These are phyloP conservation scores for Xylaria sp. DNA, from an alignment of 2,329 filamentous ascomycete genomes.

Conservation along the genomic window DNA sequence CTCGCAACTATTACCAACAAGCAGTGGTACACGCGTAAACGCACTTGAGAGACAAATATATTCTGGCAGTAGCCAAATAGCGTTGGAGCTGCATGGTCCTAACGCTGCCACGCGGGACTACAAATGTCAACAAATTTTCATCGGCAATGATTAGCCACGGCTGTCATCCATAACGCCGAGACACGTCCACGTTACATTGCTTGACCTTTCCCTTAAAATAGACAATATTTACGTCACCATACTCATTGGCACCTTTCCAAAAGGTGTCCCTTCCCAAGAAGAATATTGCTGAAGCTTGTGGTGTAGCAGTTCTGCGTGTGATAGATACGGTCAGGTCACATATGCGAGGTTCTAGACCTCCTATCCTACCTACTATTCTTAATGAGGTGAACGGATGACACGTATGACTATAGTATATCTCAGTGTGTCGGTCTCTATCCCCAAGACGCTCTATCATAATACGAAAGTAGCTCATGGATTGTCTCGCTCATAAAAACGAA, in stretches of 20 bases:
- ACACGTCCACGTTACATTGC: neutral
- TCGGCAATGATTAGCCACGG: constrained; percentile 18
- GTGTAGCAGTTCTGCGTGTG: neutral
- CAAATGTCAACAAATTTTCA: neutral
- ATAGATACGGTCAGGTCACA: neutral
- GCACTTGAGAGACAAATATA: neutral
- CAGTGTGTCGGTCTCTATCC: neutral
- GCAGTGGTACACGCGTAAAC: neutral
- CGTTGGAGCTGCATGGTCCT: neutral
- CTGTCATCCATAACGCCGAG: constrained; percentile 1
- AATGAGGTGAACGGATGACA: neutral
- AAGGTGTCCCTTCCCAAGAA: neutral
- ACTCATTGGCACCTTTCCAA: neutral
- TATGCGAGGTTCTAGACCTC: neutral
- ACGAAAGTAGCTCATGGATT: neutral
- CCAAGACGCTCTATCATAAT: neutral
- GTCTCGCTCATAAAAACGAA: neutral
- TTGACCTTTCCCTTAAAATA: constrained; percentile 1
- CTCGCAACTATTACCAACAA: neutral
- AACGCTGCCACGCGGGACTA: neutral
- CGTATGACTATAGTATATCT: neutral
- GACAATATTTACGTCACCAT: constrained; percentile 3
- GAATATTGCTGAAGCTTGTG: neutral
- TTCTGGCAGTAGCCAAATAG: neutral
- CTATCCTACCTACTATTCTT: neutral